Evolutionary conservation across 208 protist species (phyloP), one percentile per base, ranked within the genome.

Genomic region (Crithidia expoeki): DNA sequence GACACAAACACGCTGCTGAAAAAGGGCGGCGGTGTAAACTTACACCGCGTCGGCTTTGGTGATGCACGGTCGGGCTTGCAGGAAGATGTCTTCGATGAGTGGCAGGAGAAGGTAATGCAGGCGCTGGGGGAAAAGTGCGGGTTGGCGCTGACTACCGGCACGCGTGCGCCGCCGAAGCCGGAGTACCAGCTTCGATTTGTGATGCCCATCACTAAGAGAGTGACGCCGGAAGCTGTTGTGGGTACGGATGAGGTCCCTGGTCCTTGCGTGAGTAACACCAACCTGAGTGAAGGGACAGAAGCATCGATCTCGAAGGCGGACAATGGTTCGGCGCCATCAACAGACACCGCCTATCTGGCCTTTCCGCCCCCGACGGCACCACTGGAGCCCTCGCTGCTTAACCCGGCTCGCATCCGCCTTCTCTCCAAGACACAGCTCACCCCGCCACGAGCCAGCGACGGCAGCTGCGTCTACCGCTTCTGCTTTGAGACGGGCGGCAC

Each of bases 51-150:
- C 42, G 85, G 66, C 61, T 79, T 89, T 57, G 79, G 82, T 16
- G 89, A 94, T 58, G 89, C 86, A 12, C 72, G 74, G 21, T 72
- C 80, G 21, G 74, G 80, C 27, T 55, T 44, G 23, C 72, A 82
- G 56, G 89, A 93, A 42, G 89, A 93, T 23, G 67, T 76, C 12
- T 92, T 93, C 63, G 89, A 92, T n/a, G 80, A 79, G 28, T 94
- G 89, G 87, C 60, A 80, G 62, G 84, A 89, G 34, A 65, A 81
- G 21, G 60, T 94, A 23, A 55, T 90, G 61, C 59, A 52, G 4
- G 76, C 74, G 40, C 63, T 94, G 19, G 63, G 64, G 40, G 53
- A 74, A 42, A 67, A 74, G 32, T 83, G 80, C 55, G 77, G 76
- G 16, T 42, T 90, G 21, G 28, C 17, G 25, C 27, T 88, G n/a